A percentile compares a stretch with the other conserved stretches of the same genome.
These are phyloP conservation scores for Picea glauca DNA, from an alignment of 75 land plant genomes.

Conservation along the genomic window DNA sequence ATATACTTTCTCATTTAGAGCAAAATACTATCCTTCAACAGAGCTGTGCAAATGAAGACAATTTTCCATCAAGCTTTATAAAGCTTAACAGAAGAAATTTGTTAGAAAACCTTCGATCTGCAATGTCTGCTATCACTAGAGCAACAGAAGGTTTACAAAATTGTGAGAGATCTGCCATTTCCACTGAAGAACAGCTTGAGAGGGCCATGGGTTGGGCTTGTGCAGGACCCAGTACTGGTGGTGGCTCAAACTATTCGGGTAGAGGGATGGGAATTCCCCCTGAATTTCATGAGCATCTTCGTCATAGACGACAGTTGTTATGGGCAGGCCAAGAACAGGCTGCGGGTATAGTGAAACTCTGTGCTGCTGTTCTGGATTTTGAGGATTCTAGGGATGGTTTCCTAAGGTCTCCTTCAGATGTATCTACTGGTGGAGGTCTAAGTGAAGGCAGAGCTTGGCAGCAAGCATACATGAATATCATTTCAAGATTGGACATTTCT, in stretches of 20 bases:
- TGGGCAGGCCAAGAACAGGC: slow-evolving; percentile 75
- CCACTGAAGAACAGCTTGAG: slow-evolving; percentile 94
- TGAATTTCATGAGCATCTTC: slow-evolving; percentile 86
- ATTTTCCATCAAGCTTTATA: slow-evolving; percentile 27
- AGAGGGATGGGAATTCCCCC: slow-evolving; percentile 73
- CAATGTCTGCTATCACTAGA: slow-evolving; percentile 54
- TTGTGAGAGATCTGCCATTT: slow-evolving; percentile 59
- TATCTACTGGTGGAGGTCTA: slow-evolving; percentile 24
- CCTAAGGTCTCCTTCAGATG: slow-evolving; percentile 35
- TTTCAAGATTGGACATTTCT: slow-evolving; percentile 72
- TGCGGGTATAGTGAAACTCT: slow-evolving; percentile 56
- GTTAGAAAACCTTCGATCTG: slow-evolving; percentile 58
- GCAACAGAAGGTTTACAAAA: slow-evolving; percentile 61
- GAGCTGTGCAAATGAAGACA: slow-evolving; percentile 35
- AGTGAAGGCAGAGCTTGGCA: slow-evolving; percentile 73
- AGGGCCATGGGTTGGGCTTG: slow-evolving; percentile 98
- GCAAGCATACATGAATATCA: slow-evolving; percentile 58
- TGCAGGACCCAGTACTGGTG: slow-evolving; percentile 55
- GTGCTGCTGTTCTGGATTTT: slow-evolving; percentile 71
- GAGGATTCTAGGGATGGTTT: slow-evolving; percentile 94
- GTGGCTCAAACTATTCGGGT: slow-evolving; percentile 19
- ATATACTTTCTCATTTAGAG: slow-evolving; percentile 21
- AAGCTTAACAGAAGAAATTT: slow-evolving; percentile 62
- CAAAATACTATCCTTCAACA: slow-evolving; percentile 26
- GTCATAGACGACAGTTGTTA: slow-evolving; percentile 52